Evolutionary conservation across 805 yeast species (phyloP).

Genomic region (Yamadazyma olivae): DNA sequence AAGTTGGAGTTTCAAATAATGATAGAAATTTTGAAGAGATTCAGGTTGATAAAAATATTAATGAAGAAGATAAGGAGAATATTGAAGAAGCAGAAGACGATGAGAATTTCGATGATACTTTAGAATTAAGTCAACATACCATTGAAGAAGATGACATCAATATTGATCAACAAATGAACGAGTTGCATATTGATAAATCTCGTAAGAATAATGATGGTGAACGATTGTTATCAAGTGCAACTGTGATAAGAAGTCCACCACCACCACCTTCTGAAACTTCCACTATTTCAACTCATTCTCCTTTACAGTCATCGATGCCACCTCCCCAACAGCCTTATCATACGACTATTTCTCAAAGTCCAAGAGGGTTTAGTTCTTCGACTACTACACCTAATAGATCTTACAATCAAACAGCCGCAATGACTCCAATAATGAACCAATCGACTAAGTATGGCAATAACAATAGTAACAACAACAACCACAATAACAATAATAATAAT

Average conservation of each 20-base stretch:
- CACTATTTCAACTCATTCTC: too few relatives aligned
- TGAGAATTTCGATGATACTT: slow-evolving; percentile 6
- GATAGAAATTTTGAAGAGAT: not conserved
- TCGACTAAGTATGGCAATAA: not conserved
- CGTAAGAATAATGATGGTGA: slow-evolving; percentile 2
- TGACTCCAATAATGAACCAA: slow-evolving; percentile 27
- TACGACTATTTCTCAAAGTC: slow-evolving; percentile 2
- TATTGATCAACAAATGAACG: not conserved
- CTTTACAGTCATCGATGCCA: too few relatives aligned
- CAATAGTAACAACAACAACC: too few relatives aligned
- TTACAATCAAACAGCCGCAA: slow-evolving; percentile 24
- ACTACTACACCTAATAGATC: slow-evolving; percentile 14
- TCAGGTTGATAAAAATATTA: not conserved
- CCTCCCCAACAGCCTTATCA: slow-evolving; percentile 11
- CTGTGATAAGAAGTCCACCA: slow-evolving; percentile 13
- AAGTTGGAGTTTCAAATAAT: slow-evolving; percentile 4
- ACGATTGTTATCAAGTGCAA: slow-evolving; percentile 22
- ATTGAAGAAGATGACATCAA: slow-evolving; percentile 4
- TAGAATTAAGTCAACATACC: slow-evolving; percentile 4
- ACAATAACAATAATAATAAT: too few relatives aligned
- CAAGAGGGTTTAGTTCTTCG: slow-evolving; percentile 10
- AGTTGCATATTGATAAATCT: slow-evolving; percentile 1
- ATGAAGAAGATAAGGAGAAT: slow-evolving; percentile 2
- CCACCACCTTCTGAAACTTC: slow-evolving; percentile 9
- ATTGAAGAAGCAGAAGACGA: not conserved